Conservation (phyloP, 2,329 filamentous ascomycete genomes). For the Trichophyton schoenleinii region DNA sequence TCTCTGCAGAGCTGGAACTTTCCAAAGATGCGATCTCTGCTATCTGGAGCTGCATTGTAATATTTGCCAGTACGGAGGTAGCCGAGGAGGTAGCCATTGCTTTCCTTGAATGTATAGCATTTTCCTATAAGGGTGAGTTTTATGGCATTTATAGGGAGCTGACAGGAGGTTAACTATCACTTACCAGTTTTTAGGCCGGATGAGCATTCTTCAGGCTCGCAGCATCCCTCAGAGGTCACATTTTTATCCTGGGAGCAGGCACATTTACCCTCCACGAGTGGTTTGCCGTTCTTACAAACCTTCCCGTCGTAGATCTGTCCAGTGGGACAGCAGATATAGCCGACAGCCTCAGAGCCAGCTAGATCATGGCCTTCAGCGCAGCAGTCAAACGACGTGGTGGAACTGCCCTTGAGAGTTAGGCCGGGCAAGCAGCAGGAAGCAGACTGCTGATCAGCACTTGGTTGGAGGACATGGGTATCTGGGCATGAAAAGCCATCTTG, state of each 20-base stretch:
- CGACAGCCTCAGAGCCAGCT: not conserved
- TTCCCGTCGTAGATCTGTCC: not conserved
- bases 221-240: not conserved
- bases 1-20: constrained; percentile 4
- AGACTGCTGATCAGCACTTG: not conserved
- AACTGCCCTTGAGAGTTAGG: not conserved
- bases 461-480: not conserved
- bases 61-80: not conserved
- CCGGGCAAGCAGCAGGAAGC: constrained; percentile 3
- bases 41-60: not conserved
- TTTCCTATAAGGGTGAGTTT: not conserved
- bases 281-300: not conserved
- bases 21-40: constrained; percentile 1
- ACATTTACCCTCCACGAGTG: not conserved
- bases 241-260: not conserved
- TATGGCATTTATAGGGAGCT: not conserved
- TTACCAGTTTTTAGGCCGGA: constrained; percentile 3
- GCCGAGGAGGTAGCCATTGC: constrained; percentile 1
- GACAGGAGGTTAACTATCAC: not conserved
- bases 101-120: not conserved
- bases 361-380: constrained; percentile 4
- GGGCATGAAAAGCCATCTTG: constrained; percentile 1
- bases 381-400: not conserved
- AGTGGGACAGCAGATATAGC: constrained; percentile 4
- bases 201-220: constrained; percentile 2